A percentile compares a stretch with the other conserved stretches of the same genome.
Evolutionary conservation across 805 yeast genomes (phyloP).

Genomic region (Kazachstania martiniae): DNA sequence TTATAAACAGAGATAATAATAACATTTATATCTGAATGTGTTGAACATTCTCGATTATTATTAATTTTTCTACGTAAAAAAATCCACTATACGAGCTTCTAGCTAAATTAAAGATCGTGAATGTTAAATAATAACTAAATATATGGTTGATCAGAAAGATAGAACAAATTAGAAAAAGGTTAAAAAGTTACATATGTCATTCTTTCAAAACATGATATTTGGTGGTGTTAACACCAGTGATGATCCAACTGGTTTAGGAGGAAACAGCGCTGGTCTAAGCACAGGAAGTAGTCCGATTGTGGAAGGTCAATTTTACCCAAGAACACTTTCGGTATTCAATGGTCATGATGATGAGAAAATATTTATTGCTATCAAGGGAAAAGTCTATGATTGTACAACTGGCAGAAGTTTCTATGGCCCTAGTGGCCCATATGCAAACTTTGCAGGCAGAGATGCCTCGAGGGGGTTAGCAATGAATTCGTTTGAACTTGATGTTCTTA

Average conservation of each 20-base stretch:
- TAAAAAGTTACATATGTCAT: too few species aligned
- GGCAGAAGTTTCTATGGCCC: constrained; percentile 91
- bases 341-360: constrained; percentile 74
- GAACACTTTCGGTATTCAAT: constrained; percentile 59
- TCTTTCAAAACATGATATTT: constrained; percentile 23
- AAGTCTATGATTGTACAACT: constrained; percentile 69
- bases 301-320: constrained; percentile 56
- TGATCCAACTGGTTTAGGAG: constrained; percentile 27
- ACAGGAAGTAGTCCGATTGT: constrained; percentile 29
- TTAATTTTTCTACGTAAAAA: too few species aligned
- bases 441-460: constrained; percentile 94
- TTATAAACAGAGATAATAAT: too few species aligned
- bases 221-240: constrained; percentile 26
- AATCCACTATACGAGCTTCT: too few species aligned
- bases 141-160: too few species aligned
- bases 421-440: constrained; percentile 86
- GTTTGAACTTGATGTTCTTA: constrained; percentile 59
- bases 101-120: too few species aligned
- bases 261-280: constrained; percentile 7
- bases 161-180: too few species aligned
- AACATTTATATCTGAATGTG: too few species aligned
- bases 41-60: too few species aligned
- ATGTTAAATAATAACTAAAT: too few species aligned
- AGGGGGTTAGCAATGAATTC: constrained; percentile 85
- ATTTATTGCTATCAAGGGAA: constrained; percentile 78